These are phyloP conservation scores for Catharanthus roseus DNA, from an alignment of 257 asterid genomes.

Conservation along the genomic window DNA sequence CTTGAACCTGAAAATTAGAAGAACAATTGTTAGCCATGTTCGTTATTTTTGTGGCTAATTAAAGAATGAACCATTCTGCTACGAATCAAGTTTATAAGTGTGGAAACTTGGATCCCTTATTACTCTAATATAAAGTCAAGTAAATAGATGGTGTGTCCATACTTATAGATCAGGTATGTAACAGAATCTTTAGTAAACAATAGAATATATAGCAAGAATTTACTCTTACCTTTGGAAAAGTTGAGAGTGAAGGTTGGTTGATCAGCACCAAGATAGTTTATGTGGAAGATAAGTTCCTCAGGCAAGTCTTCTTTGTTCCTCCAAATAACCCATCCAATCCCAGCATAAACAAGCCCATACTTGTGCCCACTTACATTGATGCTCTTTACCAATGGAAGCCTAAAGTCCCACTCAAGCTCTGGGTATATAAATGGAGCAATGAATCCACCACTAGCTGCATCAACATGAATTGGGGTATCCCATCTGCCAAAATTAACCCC, in stretches of 20 bases:
- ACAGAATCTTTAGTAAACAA: no score
- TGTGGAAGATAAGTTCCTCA: conserved; percentile 82
- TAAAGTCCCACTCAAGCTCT: conserved; percentile 84
- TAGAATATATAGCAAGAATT: no score
- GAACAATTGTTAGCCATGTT: no score
- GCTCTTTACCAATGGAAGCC: conserved; percentile 80
- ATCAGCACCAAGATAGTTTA: conserved; percentile 91
- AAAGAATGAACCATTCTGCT: no score
- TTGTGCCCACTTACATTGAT: conserved; percentile 92
- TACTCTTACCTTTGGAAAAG: conserved; percentile 87
- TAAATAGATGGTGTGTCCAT: no score
- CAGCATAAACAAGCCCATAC: conserved; percentile 94
- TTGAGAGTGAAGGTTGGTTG: conserved; percentile 97
- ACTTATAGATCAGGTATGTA: no score
- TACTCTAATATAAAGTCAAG: no score
- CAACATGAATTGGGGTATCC: conserved; percentile 92
- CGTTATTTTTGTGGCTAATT: no score
- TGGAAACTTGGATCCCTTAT: no score
- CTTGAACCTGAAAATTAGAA: conserved; percentile 58
- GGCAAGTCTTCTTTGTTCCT: conserved; percentile 75
- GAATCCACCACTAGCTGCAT: conserved; percentile 95
- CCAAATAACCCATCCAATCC: conserved; percentile 91
- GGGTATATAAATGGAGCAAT: conserved; percentile 91
- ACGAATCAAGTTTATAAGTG: no score
- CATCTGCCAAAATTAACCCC: conserved; percentile 54